Evolutionary conservation across 2,329 filamentous ascomycete species (phyloP).

Genomic region (Pseudohalonectria lignicola): DNA sequence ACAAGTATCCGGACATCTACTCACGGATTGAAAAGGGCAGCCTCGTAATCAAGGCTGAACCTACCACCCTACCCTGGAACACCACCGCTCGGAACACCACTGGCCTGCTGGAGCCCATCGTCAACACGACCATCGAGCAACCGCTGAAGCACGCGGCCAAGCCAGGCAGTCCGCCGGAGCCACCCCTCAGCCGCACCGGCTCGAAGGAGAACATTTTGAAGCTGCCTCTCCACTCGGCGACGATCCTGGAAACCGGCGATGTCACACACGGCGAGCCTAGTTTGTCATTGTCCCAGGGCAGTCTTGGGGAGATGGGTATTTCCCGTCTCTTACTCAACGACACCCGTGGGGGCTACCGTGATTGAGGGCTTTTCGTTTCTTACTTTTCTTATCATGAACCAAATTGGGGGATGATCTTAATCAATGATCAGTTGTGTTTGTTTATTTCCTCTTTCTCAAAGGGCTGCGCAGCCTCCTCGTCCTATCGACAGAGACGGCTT

Average conservation of each 20-base stretch:
- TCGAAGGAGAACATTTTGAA: slow-evolving; percentile 36
- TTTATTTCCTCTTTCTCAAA: too few species aligned
- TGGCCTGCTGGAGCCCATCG: slow-evolving; percentile 38
- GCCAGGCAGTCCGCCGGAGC: slow-evolving; percentile 28
- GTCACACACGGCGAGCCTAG: too few species aligned
- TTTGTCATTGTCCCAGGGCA: too few species aligned
- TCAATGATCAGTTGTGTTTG: not conserved
- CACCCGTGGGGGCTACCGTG: too few species aligned
- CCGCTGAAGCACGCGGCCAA: slow-evolving; percentile 26
- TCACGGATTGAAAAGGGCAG: slow-evolving; percentile 43
- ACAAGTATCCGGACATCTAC: slow-evolving; percentile 51
- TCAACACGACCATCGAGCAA: slow-evolving; percentile 37
- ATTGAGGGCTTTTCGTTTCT: too few species aligned
- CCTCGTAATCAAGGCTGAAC: slow-evolving; percentile 33
- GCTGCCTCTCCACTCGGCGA: slow-evolving; percentile 22
- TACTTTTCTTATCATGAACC: too few species aligned
- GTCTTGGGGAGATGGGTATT: slow-evolving; percentile 49
- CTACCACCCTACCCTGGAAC: slow-evolving; percentile 5
- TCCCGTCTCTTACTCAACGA: slow-evolving; percentile 49
- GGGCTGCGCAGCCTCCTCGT: too few species aligned
- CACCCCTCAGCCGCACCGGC: slow-evolving; percentile 25
- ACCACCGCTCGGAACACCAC: slow-evolving; percentile 22
- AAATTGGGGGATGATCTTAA: not conserved
- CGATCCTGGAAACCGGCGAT: too few species aligned
- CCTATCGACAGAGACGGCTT: too few species aligned